phyloP scores from a whole-genome alignment of 2,329 filamentous ascomycete species.

The Tolypocladium ophioglossoides region DNA sequence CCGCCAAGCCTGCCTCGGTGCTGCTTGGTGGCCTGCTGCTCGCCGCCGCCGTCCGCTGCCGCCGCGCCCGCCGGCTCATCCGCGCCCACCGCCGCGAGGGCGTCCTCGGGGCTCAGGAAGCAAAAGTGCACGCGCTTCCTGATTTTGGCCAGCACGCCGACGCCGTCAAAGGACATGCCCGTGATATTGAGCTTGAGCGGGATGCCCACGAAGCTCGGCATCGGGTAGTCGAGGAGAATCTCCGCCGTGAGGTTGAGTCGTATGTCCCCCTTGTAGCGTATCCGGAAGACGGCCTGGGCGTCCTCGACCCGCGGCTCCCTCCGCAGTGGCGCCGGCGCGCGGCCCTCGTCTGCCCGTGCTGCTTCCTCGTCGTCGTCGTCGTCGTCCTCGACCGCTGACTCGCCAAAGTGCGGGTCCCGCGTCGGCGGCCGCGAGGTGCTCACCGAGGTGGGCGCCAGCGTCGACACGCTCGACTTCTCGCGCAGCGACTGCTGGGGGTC shows the following conservation, averaged over 20 bases:
- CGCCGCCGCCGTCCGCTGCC: conserved; percentile 6
- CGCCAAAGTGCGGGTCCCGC: conserved; percentile 32
- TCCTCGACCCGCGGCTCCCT: conserved; percentile 74
- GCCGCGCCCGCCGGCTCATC: conserved; percentile 25
- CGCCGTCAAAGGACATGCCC: conserved; percentile 87
- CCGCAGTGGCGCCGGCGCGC: conserved; percentile 2
- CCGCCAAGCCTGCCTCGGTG: conserved; percentile 47
- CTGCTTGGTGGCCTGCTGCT: conserved; percentile 10
- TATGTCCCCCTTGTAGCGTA: conserved; percentile 80
- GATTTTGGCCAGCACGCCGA: conserved; percentile 86
- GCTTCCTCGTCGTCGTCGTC: conserved; percentile 14
- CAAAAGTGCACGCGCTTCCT: conserved; percentile 85
- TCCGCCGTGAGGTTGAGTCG: conserved; percentile 85
- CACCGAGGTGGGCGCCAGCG: conserved; percentile 44
- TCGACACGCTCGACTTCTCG: conserved; percentile 54
- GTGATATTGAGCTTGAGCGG: conserved; percentile 93
- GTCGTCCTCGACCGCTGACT: conserved; percentile 28
- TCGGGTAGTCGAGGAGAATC: conserved; percentile 93
- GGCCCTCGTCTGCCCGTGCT: conserved; percentile 4
- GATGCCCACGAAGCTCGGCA: conserved; percentile 95
- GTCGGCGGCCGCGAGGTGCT: conserved; percentile 47
- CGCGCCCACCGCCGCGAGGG: conserved; percentile 56
- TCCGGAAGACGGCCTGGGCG: conserved; percentile 84
- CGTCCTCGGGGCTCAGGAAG: conserved; percentile 88
- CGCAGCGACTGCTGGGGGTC: conserved; percentile 32